Base-by-base conservation (phyloP, 2,329 filamentous ascomycete species). In the Salinomyces thailandicus region DNA sequence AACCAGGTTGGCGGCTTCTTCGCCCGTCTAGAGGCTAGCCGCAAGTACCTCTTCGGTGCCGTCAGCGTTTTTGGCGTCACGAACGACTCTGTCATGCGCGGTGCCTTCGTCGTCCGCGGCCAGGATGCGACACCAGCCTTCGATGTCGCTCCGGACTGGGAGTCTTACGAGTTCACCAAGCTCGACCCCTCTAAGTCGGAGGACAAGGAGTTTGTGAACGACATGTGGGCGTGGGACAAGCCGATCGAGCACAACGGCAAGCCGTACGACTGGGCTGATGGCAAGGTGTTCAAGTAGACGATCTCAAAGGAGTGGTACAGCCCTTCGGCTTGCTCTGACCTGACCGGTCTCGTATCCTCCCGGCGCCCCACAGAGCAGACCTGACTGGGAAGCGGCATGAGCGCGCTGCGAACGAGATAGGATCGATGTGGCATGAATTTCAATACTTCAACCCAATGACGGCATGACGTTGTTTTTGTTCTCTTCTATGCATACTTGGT, bases 1-100 rank as follows among this genome's bases (percentile, higher is more conserved):
- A 98, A 98, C 78, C 72, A 96, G 66, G 89, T 98, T 62, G 87
- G 75, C 68, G 91, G 91, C 64, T 94, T 98, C 78, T 93, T 95
- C 72, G 76, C 78, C 64, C 91, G 91, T 74, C 85, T 98, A 43
- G 91, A 98, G 76, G 91, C 63, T 48, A 94, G 85, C 61, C 87
- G 91, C 73, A 98, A 98, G 81, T 94, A 85, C 76, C 68, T 98
- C 62, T 96, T 98, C 69, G 91, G 91, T 55, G 78, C 73, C 57
- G 77, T 78, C 55, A 89, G 84, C 52, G 91, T 98, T 51, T 98
- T 83, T 64, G 91, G 91, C 59, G 66, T 73, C 63, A 79, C 78
- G 76, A 86, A 94, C 69, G 76, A 87, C 73, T 93, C 83, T 45
- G 69, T 94, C 62, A 85, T 98, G 61, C 73, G 83, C 64, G 91